Percentiles rank a stretch among this genome's conserved stretches.
phyloP scores from a whole-genome alignment of 2,329 filamentous ascomycete species.

The Neofusicoccum cordaticola region DNA sequence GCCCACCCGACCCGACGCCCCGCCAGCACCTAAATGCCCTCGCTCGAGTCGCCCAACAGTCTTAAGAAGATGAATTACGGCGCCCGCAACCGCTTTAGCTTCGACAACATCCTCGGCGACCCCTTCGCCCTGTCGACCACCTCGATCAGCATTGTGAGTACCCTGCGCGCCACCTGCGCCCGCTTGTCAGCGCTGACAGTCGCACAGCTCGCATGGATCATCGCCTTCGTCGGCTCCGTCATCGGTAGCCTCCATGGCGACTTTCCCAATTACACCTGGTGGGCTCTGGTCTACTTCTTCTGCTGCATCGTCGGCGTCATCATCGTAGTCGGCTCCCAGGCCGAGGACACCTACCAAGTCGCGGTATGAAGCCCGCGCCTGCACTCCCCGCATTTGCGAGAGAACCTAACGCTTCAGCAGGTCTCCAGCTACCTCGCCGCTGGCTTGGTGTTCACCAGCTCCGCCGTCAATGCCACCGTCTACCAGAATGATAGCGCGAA shows the following conservation, averaged over 20 bases:
- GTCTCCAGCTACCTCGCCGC: slow-evolving; percentile 83
- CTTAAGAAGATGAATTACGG: slow-evolving; percentile 72
- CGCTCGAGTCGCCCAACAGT: slow-evolving; percentile 64
- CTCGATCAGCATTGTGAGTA: slow-evolving; percentile 82
- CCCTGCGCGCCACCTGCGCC: slow-evolving; percentile 16
- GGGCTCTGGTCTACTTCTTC: slow-evolving; percentile 81
- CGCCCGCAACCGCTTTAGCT: slow-evolving; percentile 58
- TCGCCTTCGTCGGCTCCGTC: slow-evolving; percentile 83
- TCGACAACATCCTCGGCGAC: slow-evolving; percentile 91
- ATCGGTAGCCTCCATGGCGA: slow-evolving; percentile 59
- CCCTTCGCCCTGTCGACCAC: slow-evolving; percentile 93
- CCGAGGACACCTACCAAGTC: slow-evolving; percentile 83
- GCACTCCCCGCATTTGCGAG: background rate
- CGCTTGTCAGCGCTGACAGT: slow-evolving; percentile 19
- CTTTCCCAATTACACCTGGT: slow-evolving; percentile 91
- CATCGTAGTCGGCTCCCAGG: slow-evolving; percentile 79
- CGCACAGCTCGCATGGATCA: slow-evolving; percentile 84
- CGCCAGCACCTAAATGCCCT: slow-evolving; percentile 58
- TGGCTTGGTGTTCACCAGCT: slow-evolving; percentile 80
- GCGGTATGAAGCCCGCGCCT: slow-evolving; percentile 52
- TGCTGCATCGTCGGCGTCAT: slow-evolving; percentile 78
- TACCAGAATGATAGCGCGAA: slow-evolving; percentile 71
- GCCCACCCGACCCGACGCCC: background rate
- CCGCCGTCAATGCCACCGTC: slow-evolving; percentile 80
- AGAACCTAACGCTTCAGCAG: slow-evolving; percentile 36